Evolutionary conservation across 352 stramenopile genomes (phyloP).

Genomic region (Phytophthora sp.): DNA sequence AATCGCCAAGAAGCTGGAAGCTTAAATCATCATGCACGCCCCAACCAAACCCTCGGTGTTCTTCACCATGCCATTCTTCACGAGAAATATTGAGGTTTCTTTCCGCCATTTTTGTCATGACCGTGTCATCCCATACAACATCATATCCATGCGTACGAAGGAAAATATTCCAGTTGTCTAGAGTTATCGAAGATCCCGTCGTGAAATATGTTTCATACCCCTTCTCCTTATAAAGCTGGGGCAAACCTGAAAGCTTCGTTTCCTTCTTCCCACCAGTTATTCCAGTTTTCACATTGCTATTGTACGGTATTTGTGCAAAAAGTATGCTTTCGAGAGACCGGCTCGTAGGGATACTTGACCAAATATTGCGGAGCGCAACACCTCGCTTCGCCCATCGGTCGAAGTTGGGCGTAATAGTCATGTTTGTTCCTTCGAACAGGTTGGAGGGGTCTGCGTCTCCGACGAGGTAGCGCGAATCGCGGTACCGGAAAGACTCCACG

Average conservation of each 20-base stretch:
- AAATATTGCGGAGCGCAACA: constrained; percentile 54
- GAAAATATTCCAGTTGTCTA: constrained; percentile 56
- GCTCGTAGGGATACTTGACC: constrained; percentile 61
- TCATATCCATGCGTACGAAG: constrained; percentile 54
- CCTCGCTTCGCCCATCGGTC: constrained; percentile 52
- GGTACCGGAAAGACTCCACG: constrained; percentile 9
- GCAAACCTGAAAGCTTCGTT: constrained; percentile 42
- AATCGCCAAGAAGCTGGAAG: constrained; percentile 44
- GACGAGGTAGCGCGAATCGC: constrained; percentile 12
- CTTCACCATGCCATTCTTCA: constrained; percentile 27
- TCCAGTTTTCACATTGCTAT: constrained; percentile 47
- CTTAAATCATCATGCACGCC: constrained; percentile 56
- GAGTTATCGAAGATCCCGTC: constrained; percentile 35
- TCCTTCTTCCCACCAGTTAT: constrained; percentile 40
- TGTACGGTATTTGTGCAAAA: constrained; percentile 59
- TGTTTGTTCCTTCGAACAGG: constrained; percentile 28
- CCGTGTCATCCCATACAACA: constrained; percentile 27
- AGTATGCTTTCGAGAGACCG: constrained; percentile 58
- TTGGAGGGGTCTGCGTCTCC: constrained; percentile 30
- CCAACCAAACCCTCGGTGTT: constrained; percentile 29
- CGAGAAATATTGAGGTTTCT: constrained; percentile 32
- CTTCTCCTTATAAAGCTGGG: constrained; percentile 52
- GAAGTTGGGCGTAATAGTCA: constrained; percentile 46
- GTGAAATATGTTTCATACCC: constrained; percentile 64
- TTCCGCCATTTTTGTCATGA: constrained; percentile 40